Evolutionary conservation across 1,139 yeast genomes (phyloP).

Genomic region (Yamadazyma mexicana): DNA sequence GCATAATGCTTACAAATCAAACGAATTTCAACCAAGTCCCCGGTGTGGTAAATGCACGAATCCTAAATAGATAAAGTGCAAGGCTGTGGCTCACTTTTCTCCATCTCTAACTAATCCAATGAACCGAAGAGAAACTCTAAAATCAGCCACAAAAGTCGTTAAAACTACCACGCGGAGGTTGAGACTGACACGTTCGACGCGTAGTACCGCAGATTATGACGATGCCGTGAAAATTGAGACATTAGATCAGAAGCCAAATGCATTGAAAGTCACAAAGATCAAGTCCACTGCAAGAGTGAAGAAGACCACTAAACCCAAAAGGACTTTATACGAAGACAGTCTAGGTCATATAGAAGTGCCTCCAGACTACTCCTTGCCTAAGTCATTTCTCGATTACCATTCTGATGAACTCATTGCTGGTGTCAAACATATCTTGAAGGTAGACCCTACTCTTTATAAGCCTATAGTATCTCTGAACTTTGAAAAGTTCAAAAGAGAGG

Average conservation of each 20-base stretch:
- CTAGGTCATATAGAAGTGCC: slow-evolving; percentile 28
- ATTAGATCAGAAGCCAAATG: not conserved
- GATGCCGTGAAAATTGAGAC: not conserved
- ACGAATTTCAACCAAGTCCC: too few species aligned
- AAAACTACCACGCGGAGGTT: not conserved
- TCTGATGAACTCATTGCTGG: slow-evolving; percentile 45
- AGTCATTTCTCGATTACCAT: slow-evolving; percentile 41
- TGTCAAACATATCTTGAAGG: slow-evolving; percentile 33
- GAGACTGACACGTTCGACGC: not conserved
- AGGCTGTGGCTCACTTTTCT: too few species aligned
- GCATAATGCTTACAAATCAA: too few species aligned
- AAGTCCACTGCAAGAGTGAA: slow-evolving; percentile 1
- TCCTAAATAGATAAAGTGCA: too few species aligned
- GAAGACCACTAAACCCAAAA: slow-evolving; percentile 5
- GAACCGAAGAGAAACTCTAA: slow-evolving; percentile 4
- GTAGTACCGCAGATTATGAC: not conserved
- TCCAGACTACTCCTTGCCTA: slow-evolving; percentile 35
- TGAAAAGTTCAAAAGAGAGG: slow-evolving; percentile 22
- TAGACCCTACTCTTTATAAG: slow-evolving; percentile 46
- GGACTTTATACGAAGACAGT: slow-evolving; percentile 26
- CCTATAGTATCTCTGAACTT: slow-evolving; percentile 32
- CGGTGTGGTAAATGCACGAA: too few species aligned
- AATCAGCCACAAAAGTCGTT: not conserved
- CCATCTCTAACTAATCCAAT: slow-evolving; percentile 1
- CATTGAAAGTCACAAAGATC: slow-evolving; percentile 4